phyloP scores from a whole-genome alignment of 768 basidiomycete species.

The Boletus speciosus region DNA sequence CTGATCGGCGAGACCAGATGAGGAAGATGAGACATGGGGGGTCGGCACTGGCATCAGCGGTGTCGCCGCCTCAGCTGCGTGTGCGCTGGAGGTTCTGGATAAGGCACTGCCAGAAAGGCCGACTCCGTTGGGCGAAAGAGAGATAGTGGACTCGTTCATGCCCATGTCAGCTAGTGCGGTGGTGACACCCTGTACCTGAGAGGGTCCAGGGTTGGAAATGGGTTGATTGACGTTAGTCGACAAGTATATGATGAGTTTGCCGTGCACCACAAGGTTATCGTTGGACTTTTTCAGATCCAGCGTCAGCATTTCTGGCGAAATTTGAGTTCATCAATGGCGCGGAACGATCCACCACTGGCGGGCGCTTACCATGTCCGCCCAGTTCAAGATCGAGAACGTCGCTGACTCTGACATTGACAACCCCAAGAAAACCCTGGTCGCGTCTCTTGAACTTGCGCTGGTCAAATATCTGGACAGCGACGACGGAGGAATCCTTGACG shows the following conservation, averaged over 20 bases:
- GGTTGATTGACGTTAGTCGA: constrained; percentile 87
- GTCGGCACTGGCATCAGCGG: constrained; percentile 42
- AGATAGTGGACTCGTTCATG: constrained; percentile 55
- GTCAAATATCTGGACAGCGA: constrained; percentile 98
- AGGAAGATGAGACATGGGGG: constrained; percentile 26
- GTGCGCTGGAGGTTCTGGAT: constrained; percentile 66
- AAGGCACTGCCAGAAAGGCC: constrained; percentile 39
- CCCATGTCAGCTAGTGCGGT: constrained; percentile 60
- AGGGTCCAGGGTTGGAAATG: constrained; percentile 80
- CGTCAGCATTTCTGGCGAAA: constrained; percentile 82
- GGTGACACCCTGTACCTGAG: constrained; percentile 58
- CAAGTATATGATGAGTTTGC: constrained; percentile 94
- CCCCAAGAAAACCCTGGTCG: constrained; percentile 97
- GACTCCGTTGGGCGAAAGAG: constrained; percentile 49
- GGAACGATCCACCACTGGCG: neutral
- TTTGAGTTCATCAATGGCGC: neutral
- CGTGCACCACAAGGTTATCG: constrained; percentile 96
- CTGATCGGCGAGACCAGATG: constrained; percentile 28
- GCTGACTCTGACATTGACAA: constrained; percentile 91
- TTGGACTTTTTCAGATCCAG: constrained; percentile 98
- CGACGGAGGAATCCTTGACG: constrained; percentile 96
- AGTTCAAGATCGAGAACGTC: constrained; percentile 89
- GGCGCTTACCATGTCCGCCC: constrained; percentile 82
- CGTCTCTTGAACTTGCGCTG: constrained; percentile 98
- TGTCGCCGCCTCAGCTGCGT: constrained; percentile 51